A percentile compares a stretch with the other conserved stretches of the same genome.
These are phyloP conservation scores for Diaporthe citriasiana DNA, from an alignment of 2,329 filamentous ascomycete genomes.

Conservation along the genomic window DNA sequence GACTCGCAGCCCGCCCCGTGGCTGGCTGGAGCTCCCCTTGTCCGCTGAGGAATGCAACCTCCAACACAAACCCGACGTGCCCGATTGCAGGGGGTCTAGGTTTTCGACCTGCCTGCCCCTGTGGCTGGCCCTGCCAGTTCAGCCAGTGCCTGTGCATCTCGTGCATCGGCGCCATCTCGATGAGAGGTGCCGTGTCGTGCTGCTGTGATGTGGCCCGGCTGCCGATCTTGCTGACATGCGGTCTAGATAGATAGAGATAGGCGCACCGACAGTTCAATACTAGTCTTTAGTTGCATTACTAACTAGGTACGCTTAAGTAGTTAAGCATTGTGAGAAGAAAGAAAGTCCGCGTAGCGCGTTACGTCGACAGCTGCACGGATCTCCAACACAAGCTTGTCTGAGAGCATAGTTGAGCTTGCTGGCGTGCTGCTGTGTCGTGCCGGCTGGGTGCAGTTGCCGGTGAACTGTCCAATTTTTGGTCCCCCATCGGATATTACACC, in stretches of 20 bases:
- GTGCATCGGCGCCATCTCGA: slow-evolving; percentile 3
- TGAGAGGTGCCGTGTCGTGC: neutral
- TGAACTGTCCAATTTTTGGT: neutral
- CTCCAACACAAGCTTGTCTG: neutral
- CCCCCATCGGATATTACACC: slow-evolving; percentile 15
- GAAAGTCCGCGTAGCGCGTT: slow-evolving; percentile 8
- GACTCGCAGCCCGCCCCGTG: slow-evolving; percentile 15
- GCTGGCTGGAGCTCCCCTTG: neutral
- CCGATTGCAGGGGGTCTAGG: slow-evolving; percentile 1
- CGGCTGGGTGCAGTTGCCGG: slow-evolving; percentile 7
- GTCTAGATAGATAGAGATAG: neutral
- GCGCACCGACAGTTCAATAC: slow-evolving; percentile 2
- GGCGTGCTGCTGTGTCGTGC: neutral
- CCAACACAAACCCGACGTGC: slow-evolving; percentile 1
- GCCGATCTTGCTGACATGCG: slow-evolving; percentile 23
- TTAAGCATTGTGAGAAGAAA: neutral
- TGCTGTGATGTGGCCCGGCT: neutral
- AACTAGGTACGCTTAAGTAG: neutral
- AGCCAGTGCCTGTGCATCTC: neutral
- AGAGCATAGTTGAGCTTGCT: neutral
- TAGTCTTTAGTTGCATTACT: slow-evolving; percentile 23
- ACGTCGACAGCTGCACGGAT: neutral
- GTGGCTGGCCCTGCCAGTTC: neutral
- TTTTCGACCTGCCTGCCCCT: slow-evolving; percentile 21
- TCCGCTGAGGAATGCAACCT: slow-evolving; percentile 4